A percentile compares a stretch with the other conserved stretches of the same genome.
Evolutionary conservation across 768 basidiomycete genomes (phyloP).

Genomic region (Suillus discolor): DNA sequence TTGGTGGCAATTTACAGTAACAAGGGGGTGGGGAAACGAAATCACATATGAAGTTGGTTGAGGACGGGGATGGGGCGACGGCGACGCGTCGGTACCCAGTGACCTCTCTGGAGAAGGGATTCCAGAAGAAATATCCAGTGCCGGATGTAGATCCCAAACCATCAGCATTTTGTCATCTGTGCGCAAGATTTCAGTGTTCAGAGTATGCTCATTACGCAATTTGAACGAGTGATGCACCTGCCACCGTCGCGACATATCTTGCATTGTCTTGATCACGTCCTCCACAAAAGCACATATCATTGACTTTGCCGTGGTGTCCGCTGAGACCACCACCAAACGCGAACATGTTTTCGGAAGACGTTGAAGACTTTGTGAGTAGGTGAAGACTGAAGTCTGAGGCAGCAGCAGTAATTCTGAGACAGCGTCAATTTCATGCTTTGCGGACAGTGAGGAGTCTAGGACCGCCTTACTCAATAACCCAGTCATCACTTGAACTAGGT

Average conservation of each 20-base stretch:
- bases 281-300: conserved; percentile 80
- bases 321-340: conserved; percentile 79
- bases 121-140: conserved; percentile 44
- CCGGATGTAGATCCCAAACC: conserved; percentile 83
- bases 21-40: conserved; percentile 71
- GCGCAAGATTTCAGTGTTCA: background rate
- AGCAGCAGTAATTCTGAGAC: conserved; percentile 64
- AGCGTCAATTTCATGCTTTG: conserved; percentile 13
- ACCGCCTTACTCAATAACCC: conserved; percentile 69
- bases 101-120: conserved; percentile 35
- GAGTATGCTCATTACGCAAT: background rate
- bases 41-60: conserved; percentile 82
- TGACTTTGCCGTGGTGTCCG: conserved; percentile 79
- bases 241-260: conserved; percentile 80
- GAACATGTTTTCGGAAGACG: conserved; percentile 54
- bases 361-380: conserved; percentile 59
- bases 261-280: conserved; percentile 67
- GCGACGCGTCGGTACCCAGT: conserved; percentile 30
- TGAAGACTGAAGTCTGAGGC: conserved; percentile 71
- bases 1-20: conserved; percentile 69
- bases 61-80: conserved; percentile 41
- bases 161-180: conserved; percentile 82
- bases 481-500: conserved; percentile 62
- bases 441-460: background rate
- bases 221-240: conserved; percentile 46